These are phyloP conservation scores for Xerocomus brunneocitrinus DNA, from an alignment of 768 basidiomycete species.

Conservation along the genomic window DNA sequence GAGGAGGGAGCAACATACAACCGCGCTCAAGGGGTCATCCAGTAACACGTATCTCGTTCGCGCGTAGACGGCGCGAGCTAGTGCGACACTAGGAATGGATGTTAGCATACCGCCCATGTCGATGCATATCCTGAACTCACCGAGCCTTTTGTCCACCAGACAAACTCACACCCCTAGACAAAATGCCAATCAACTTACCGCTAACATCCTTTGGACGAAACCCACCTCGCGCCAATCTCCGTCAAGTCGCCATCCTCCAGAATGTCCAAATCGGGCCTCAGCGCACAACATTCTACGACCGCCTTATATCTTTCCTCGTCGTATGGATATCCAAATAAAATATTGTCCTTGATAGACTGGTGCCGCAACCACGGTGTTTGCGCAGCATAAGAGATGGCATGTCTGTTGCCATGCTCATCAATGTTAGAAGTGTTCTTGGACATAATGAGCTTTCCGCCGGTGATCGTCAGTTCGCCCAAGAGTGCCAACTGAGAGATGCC, in stretches of 20 bases:
- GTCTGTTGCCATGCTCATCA: conserved; percentile 58
- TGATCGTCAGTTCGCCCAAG: conserved; percentile 38
- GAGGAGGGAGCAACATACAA: conserved; percentile 43
- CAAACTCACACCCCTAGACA: conserved; percentile 59
- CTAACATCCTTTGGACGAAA: background rate
- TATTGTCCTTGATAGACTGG: conserved; percentile 75
- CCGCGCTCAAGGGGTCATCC: conserved; percentile 79
- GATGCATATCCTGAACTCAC: conserved; percentile 31
- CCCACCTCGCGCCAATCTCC: conserved; percentile 70
- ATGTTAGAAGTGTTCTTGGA: conserved; percentile 48
- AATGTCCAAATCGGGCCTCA: conserved; percentile 75
- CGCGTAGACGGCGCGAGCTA: conserved; percentile 80
- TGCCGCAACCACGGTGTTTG: conserved; percentile 70
- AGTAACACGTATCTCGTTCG: conserved; percentile 65
- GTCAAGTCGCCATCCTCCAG: conserved; percentile 85
- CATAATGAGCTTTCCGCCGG: conserved; percentile 35
- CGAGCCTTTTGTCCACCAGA: conserved; percentile 83
- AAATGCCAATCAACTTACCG: background rate
- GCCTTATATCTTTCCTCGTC: conserved; percentile 70
- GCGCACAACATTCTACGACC: conserved; percentile 81
- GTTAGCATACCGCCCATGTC: conserved; percentile 2
- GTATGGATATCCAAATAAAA: conserved; percentile 67
- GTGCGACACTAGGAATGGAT: conserved; percentile 52
- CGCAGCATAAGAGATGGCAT: conserved; percentile 65
- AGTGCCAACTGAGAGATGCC: conserved; percentile 26